These are phyloP conservation scores for Phoma herbarum DNA, from an alignment of 2,329 filamentous ascomycete species.

Conservation along the genomic window DNA sequence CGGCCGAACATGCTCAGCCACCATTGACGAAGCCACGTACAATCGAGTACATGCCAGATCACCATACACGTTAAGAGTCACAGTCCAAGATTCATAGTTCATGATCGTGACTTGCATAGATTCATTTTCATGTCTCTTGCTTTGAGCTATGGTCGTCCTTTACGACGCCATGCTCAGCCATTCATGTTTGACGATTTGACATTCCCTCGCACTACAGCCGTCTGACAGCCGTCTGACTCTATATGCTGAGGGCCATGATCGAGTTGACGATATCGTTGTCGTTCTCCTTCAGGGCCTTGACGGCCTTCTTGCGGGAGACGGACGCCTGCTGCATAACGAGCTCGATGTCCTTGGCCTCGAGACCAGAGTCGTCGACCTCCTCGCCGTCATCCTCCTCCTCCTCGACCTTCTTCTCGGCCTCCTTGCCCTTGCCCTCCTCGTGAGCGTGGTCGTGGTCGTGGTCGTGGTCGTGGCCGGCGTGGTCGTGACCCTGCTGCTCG, in stretches of 20 bases:
- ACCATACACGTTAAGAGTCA: not conserved
- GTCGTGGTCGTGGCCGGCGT: constrained; percentile 76
- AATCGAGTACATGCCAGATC: not conserved
- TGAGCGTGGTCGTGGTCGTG: constrained; percentile 70
- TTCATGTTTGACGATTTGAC: constrained; percentile 27
- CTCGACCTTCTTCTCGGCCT: constrained; percentile 66
- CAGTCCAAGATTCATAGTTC: not conserved
- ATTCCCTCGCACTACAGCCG: constrained; percentile 22
- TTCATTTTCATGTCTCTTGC: constrained; percentile 42
- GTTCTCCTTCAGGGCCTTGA: constrained; percentile 99
- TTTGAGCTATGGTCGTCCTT: constrained; percentile 26
- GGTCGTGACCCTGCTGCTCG: constrained; percentile 72
- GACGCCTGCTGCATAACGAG: constrained; percentile 98
- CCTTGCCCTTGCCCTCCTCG: constrained; percentile 62
- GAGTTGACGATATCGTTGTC: constrained; percentile 99
- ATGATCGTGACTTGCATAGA: constrained; percentile 25
- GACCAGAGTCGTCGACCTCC: constrained; percentile 91
- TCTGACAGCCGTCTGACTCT: constrained; percentile 21
- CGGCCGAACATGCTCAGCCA: not conserved
- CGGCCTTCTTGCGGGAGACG: constrained; percentile 96
- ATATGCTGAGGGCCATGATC: constrained; percentile 89
- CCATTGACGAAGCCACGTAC: not conserved
- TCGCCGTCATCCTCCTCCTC: constrained; percentile 91
- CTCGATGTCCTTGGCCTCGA: constrained; percentile 99
- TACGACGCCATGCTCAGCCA: constrained; percentile 25